Percentiles rank a stretch among this genome's conserved stretches.
These are phyloP conservation scores for Sporothrix brunneoviolacea DNA, from an alignment of 2,329 filamentous ascomycete genomes.

Conservation along the genomic window DNA sequence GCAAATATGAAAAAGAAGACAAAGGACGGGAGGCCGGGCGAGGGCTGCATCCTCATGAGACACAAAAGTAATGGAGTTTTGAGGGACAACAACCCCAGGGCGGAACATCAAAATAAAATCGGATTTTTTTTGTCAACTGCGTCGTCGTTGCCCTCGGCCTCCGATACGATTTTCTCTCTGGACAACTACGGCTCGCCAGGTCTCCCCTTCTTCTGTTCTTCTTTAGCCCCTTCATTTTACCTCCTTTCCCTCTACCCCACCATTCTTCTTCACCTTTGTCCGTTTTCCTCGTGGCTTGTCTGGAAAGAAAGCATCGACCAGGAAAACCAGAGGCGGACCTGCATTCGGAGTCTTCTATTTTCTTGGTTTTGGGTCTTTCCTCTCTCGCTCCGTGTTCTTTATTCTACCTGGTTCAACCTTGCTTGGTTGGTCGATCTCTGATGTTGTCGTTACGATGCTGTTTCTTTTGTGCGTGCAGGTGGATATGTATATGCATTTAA, in stretches of 20 bases:
- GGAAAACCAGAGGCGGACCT: constrained; percentile 28
- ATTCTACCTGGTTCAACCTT: no score
- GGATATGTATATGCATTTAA: background rate
- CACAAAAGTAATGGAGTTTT: constrained; percentile 16
- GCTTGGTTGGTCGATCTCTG: no score
- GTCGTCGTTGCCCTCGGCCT: no score
- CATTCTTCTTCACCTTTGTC: background rate
- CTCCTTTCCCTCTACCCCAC: background rate
- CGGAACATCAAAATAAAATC: constrained; percentile 8
- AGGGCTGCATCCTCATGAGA: constrained; percentile 5
- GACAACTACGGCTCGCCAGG: background rate
- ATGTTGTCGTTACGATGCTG: no score
- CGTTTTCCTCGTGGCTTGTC: background rate
- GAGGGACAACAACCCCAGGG: constrained; percentile 4
- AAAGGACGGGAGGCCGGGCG: constrained; percentile 17
- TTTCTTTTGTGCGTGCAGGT: no score
- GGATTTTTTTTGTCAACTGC: constrained; percentile 13
- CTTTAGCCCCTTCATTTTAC: background rate
- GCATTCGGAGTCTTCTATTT: constrained; percentile 49
- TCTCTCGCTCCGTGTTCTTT: background rate
- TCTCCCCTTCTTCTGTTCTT: background rate
- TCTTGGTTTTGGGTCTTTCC: constrained; percentile 5
- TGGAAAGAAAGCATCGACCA: background rate
- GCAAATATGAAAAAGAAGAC: background rate
- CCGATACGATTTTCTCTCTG: background rate